Evolutionary conservation across 225 moss, liverwort and hornwort species (phyloP), one percentile per base, ranked within the genome.

Genomic region (Polytrichum formosum): DNA sequence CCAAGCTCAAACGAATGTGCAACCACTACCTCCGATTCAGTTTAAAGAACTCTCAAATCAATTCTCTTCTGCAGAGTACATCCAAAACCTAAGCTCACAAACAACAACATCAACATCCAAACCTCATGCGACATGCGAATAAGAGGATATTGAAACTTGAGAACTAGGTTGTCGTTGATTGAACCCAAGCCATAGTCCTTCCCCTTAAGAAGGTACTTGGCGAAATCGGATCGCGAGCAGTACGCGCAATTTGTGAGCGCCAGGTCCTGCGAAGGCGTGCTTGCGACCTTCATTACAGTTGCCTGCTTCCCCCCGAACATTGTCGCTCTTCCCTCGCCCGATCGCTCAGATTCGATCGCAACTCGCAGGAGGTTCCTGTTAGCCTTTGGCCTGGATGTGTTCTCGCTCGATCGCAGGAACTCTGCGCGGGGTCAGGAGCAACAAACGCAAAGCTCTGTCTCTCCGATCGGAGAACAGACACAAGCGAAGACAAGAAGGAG

Each of bases 241-340:
- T 78, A 81, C 1, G 70, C 87, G 65, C 72, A 81, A 70, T 87
- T 87, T 25, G 78, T 76, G 21, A 87, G 83, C 56, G 87, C 87
- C 76, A 87, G 67, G 65, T 62, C 74, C 64, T 79, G 73, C 67
- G 88, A 83, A 5, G 88, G 88, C 70, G 88, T 85, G 46, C 62
- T 78, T 7, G 65, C 66, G 26, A 89, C 85, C 61, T 70, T 67
- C 81, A 89, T 67, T 0, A n/a, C 54, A 4, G 72, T 61, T 70
- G 61, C 18, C 4, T 69, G 68, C 77, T 46, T 79, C 0, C 62
- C 58, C 69, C 79, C 56, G 71, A 62, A 79, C 82, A 82, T 85
- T 54, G 67, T 29, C 9, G 35, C 35, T 35, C 35, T 35, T 65
- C 53, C 25, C 0, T 31, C 7, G 30, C 26, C 7, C 3, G 64